A percentile compares a stretch with the other conserved stretches of the same genome.
These are phyloP conservation scores for Akanthomyces lecanii DNA, from an alignment of 2,329 filamentous ascomycete genomes.

Conservation along the genomic window DNA sequence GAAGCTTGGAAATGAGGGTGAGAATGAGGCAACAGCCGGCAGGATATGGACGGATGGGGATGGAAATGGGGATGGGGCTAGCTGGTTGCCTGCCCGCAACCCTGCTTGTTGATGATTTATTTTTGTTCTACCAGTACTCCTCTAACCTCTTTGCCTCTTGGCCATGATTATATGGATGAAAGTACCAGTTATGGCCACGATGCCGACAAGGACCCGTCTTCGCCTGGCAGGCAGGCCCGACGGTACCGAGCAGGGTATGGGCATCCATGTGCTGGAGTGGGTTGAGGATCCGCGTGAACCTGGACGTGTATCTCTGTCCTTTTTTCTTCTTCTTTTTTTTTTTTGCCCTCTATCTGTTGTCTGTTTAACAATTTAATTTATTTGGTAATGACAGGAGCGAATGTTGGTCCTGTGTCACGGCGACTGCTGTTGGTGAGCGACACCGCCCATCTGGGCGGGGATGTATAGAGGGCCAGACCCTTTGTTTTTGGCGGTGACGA, in stretches of 20 bases:
- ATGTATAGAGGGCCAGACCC: too few species aligned
- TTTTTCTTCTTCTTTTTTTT: background rate
- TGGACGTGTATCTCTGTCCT: background rate
- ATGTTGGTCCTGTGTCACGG: too few species aligned
- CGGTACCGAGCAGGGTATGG: background rate
- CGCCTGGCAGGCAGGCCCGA: background rate
- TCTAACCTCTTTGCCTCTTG: background rate
- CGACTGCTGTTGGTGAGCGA: too few species aligned
- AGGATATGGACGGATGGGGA: background rate
- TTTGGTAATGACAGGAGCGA: background rate
- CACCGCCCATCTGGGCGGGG: too few species aligned
- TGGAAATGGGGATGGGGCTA: background rate
- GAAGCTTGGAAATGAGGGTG: background rate
- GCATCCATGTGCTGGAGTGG: background rate
- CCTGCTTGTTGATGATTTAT: background rate
- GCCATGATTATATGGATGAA: background rate
- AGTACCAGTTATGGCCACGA: background rate
- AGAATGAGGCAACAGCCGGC: background rate
- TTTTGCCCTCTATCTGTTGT: too few species aligned
- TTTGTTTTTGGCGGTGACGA: too few species aligned
- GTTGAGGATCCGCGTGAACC: background rate
- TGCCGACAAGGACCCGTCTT: background rate
- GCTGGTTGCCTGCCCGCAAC: background rate
- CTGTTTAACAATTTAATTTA: background rate
- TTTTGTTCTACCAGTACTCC: too few species aligned